Conservation (phyloP, 768 basidiomycete species). For the Mycena rosella region DNA sequence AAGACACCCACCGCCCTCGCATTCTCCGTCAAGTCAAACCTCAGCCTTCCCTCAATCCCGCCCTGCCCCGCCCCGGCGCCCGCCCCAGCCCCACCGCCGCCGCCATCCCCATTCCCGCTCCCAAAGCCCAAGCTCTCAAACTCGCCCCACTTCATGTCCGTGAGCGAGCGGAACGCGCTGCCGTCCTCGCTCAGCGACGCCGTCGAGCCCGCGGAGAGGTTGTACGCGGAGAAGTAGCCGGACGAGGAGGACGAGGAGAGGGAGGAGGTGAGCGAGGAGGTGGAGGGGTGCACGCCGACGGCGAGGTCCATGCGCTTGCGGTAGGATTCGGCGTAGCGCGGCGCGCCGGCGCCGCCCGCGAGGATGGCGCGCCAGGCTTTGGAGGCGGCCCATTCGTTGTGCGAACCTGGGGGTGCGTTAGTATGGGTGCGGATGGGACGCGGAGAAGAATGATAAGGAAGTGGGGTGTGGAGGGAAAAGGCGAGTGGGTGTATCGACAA, state of each 20-base stretch:
- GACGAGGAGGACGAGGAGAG: not conserved
- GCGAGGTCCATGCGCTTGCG: slow-evolving; percentile 39
- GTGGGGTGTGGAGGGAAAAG: not conserved
- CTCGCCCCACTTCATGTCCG: slow-evolving; percentile 92
- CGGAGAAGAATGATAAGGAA: not conserved
- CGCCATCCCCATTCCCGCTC: slow-evolving; percentile 26
- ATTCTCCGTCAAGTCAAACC: slow-evolving; percentile 94
- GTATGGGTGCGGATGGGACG: not conserved
- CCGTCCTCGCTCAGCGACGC: slow-evolving; percentile 56
- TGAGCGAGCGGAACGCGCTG: slow-evolving; percentile 82
- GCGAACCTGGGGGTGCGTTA: slow-evolving; percentile 43
- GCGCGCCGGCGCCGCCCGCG: slow-evolving; percentile 34
- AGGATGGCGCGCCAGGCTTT: slow-evolving; percentile 31
- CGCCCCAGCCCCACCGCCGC: slow-evolving; percentile 39
- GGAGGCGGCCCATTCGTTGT: slow-evolving; percentile 30
- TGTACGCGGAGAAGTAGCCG: slow-evolving; percentile 28
- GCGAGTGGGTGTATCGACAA: too few relatives aligned
- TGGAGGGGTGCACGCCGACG: slow-evolving; percentile 32
- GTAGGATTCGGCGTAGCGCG: slow-evolving; percentile 43
- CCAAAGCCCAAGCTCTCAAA: slow-evolving; percentile 91
- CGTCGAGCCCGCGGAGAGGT: slow-evolving; percentile 42
- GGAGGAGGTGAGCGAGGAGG: slow-evolving; percentile 17
- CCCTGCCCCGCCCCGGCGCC: slow-evolving; percentile 54
- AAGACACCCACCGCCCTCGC: slow-evolving; percentile 69
- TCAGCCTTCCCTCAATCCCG: slow-evolving; percentile 75